A percentile compares a stretch with the other conserved stretches of the same genome.
These are phyloP conservation scores for Penicillium sp. DNA, from an alignment of 2,329 filamentous ascomycete species.

Conservation along the genomic window DNA sequence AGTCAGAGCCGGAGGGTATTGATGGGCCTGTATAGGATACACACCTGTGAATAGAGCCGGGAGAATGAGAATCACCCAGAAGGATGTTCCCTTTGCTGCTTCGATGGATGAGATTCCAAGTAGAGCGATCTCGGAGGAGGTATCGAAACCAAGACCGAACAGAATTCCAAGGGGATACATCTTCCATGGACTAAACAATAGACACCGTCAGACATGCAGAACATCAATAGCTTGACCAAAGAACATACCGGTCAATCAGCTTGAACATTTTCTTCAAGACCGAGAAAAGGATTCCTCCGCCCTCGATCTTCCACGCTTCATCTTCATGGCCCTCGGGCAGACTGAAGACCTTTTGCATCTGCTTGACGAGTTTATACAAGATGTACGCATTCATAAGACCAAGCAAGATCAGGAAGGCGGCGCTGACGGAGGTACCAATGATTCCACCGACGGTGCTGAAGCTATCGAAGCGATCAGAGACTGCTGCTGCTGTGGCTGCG, in stretches of 20 bases:
- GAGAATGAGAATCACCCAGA: slow-evolving; percentile 94
- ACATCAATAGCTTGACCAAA: not conserved
- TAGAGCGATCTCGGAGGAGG: slow-evolving; percentile 88
- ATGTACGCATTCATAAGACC: slow-evolving; percentile 86
- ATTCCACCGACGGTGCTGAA: slow-evolving; percentile 83
- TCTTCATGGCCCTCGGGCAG: slow-evolving; percentile 48
- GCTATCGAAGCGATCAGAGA: slow-evolving; percentile 75
- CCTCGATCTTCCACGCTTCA: slow-evolving; percentile 67
- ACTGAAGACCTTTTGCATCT: slow-evolving; percentile 63
- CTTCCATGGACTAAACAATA: slow-evolving; percentile 66
- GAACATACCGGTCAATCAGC: slow-evolving; percentile 56
- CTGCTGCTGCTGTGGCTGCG: slow-evolving; percentile 81
- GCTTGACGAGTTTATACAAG: slow-evolving; percentile 70
- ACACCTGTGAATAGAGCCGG: slow-evolving; percentile 81
- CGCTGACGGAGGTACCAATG: slow-evolving; percentile 83
- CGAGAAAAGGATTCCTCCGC: slow-evolving; percentile 70
- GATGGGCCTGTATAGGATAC: slow-evolving; percentile 18
- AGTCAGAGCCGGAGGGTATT: not conserved
- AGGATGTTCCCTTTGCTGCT: slow-evolving; percentile 77
- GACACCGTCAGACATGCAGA: not conserved
- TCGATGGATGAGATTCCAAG: slow-evolving; percentile 88
- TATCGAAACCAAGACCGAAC: slow-evolving; percentile 93
- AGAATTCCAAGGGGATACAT: slow-evolving; percentile 90
- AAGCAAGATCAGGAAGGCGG: slow-evolving; percentile 76
- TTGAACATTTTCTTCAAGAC: slow-evolving; percentile 75